These are phyloP conservation scores for Rhododendron henanense DNA, from an alignment of 148 eudicot species.

Conservation along the genomic window DNA sequence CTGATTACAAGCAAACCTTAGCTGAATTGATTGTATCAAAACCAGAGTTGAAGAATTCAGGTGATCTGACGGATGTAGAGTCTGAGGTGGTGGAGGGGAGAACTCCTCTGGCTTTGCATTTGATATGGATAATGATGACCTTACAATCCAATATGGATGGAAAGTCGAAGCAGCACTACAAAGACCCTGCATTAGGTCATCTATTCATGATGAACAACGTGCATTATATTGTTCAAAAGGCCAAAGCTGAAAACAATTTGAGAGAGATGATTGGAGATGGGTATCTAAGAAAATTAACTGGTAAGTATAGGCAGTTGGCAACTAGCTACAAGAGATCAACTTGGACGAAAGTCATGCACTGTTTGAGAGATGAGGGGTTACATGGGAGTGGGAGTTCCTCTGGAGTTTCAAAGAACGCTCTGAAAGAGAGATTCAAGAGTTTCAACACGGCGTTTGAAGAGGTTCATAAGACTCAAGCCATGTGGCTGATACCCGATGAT, in stretches of 20 bases:
- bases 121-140: slow-evolving; percentile 74
- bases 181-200: slow-evolving; percentile 55
- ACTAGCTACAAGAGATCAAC: slow-evolving; percentile 62
- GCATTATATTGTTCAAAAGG: slow-evolving; percentile 72
- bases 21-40: slow-evolving; percentile 65
- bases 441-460: slow-evolving; percentile 81
- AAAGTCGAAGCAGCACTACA: slow-evolving; percentile 53
- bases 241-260: slow-evolving; percentile 58
- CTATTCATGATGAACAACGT: slow-evolving; percentile 89
- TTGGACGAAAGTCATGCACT: slow-evolving; percentile 63
- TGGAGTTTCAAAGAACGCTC: slow-evolving; percentile 60
- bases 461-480: slow-evolving; percentile 70
- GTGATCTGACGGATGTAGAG: slow-evolving; percentile 57
- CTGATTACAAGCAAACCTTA: slow-evolving; percentile 77
- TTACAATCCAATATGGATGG: slow-evolving; percentile 61
- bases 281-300: slow-evolving; percentile 55
- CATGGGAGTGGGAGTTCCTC: slow-evolving; percentile 45
- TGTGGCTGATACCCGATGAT: slow-evolving; percentile 64
- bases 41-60: slow-evolving; percentile 60
- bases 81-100: slow-evolving; percentile 50
- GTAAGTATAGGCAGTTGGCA: slow-evolving; percentile 52
- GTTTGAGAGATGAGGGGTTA: slow-evolving; percentile 83
- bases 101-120: slow-evolving; percentile 62
- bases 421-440: slow-evolving; percentile 76
- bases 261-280: slow-evolving; percentile 78